A percentile compares a stretch with the other conserved stretches of the same genome.
These are phyloP conservation scores for Phyllosticta citrichinensis DNA, from an alignment of 2,329 filamentous ascomycete genomes.

Conservation along the genomic window DNA sequence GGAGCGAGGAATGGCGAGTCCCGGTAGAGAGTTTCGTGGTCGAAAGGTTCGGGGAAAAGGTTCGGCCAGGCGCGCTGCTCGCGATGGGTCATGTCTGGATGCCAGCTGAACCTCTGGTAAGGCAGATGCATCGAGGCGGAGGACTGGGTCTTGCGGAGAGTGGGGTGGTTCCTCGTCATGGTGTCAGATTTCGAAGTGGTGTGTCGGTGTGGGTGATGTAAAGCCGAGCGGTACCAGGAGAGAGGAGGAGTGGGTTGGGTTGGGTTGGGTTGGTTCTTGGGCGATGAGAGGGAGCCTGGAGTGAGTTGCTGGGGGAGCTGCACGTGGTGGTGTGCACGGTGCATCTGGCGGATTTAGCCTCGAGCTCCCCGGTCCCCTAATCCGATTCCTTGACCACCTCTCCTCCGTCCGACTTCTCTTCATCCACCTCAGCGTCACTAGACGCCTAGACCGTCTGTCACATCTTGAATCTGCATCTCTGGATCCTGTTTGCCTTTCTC, in stretches of 20 bases:
- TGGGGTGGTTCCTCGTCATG: conserved; percentile 30
- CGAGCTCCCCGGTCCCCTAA: conserved; percentile 5
- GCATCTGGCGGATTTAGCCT: conserved; percentile 1
- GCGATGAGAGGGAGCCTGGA: background rate
- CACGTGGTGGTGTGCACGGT: conserved; percentile 7
- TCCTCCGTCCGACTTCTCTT: background rate
- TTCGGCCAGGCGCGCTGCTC: conserved; percentile 12
- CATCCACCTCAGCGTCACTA: background rate
- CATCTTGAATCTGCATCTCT: no score
- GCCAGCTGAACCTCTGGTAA: conserved; percentile 12
- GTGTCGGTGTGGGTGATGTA: background rate
- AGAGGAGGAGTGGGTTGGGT: background rate
- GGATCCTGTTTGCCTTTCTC: no score
- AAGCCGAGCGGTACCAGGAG: background rate
- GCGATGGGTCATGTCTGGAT: background rate
- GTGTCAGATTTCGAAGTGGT: background rate
- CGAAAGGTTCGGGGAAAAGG: conserved; percentile 13
- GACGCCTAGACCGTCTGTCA: no score
- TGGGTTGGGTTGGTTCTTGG: background rate
- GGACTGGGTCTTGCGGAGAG: conserved; percentile 27
- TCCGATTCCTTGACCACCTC: background rate
- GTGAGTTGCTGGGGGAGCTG: conserved; percentile 7
- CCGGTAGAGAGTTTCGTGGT: conserved; percentile 1
- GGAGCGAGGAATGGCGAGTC: conserved; percentile 16
- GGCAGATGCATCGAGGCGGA: conserved; percentile 16